Base-by-base conservation (phyloP, 2,329 filamentous ascomycete species). In the Balansia obtecta region DNA sequence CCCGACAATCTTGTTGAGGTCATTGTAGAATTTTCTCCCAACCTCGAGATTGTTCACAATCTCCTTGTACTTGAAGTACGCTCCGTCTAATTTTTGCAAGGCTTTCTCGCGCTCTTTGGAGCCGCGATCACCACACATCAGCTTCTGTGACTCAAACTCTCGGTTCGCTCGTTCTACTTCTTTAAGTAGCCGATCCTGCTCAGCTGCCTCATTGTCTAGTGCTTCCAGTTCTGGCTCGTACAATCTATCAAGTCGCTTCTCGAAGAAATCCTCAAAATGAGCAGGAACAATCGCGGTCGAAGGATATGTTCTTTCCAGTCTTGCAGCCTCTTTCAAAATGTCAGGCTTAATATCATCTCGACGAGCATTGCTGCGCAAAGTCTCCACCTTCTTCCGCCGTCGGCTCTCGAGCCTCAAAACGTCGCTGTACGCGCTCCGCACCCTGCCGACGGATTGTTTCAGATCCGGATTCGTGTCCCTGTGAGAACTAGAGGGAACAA, bases 41-140 rank as follows among this genome's bases (percentile, higher is more conserved):
- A 86, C 87, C 56, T 97, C 91, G 2, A 96, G 75, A 62, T 97
- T 95, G 56, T 80, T 87, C 51, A 95, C 82, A 51, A 97, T 88
- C 65, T 98, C 91, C 68, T 95, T 95, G 72, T 97, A 97, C 68
- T 91, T 94, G 66, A 89, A 82, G 64, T 95, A 97, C 0, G 88
- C 91, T 55, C 86, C 89, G 65, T 97, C 91, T 10, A 98, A 73
- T 54, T 79, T 82, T 66, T 98, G 93, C 46, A 98, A 69, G 0
- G 88, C 89, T 57, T 85, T 79, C 64, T 97, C 91, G 13, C 93
- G 81, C 61, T 95, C 89, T 53, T 69, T 66, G 56, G 88, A 71
- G 44, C 76, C 76, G 15, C 72, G 71, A 34, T 73, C 73, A n/a
- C 73, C 86, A 3, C 83, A 81, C 39, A 74, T 76, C 49, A 83